Evolutionary conservation across 805 yeast genomes (phyloP).

Genomic region (Metschnikowia bowlesiae): DNA sequence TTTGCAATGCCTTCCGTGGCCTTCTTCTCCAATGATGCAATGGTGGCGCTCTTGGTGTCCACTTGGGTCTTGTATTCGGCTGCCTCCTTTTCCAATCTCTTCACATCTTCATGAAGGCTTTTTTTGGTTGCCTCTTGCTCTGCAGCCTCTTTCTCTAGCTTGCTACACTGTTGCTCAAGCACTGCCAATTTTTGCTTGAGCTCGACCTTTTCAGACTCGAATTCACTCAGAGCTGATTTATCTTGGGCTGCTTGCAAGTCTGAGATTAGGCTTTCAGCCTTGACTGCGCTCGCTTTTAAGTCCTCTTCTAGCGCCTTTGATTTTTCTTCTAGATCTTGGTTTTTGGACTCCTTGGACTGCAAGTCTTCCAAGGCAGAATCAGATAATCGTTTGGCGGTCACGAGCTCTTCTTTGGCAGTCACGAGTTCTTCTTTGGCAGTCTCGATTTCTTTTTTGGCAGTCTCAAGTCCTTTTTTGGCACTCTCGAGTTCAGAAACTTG

Average conservation of each 20-base stretch:
- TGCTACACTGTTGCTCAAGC: neutral
- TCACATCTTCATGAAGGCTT: slow-evolving; percentile 3
- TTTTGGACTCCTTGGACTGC: neutral
- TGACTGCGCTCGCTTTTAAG: neutral
- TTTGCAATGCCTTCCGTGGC: neutral
- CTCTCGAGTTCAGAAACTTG: neutral
- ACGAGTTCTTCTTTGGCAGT: neutral
- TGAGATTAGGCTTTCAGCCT: slow-evolving; percentile 3
- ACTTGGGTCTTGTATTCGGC: neutral
- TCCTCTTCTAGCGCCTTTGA: neutral
- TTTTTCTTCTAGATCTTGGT: neutral
- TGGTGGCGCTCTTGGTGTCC: slow-evolving; percentile 2
- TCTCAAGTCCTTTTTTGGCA: neutral
- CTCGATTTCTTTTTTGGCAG: neutral
- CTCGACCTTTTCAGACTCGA: slow-evolving; percentile 7
- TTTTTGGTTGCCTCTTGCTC: neutral
- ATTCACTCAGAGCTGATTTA: neutral
- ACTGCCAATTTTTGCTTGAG: slow-evolving; percentile 7
- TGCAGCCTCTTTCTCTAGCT: neutral
- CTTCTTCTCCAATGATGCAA: neutral
- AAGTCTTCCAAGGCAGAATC: neutral
- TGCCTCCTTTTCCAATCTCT: slow-evolving; percentile 2
- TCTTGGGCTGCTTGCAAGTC: slow-evolving; percentile 3
- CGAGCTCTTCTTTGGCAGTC: neutral
- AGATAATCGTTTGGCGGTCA: neutral